Evolutionary conservation across 2,329 filamentous ascomycete genomes (phyloP), one percentile per base, ranked within the genome.

Genomic region (Penicillium sclerotigenum): DNA sequence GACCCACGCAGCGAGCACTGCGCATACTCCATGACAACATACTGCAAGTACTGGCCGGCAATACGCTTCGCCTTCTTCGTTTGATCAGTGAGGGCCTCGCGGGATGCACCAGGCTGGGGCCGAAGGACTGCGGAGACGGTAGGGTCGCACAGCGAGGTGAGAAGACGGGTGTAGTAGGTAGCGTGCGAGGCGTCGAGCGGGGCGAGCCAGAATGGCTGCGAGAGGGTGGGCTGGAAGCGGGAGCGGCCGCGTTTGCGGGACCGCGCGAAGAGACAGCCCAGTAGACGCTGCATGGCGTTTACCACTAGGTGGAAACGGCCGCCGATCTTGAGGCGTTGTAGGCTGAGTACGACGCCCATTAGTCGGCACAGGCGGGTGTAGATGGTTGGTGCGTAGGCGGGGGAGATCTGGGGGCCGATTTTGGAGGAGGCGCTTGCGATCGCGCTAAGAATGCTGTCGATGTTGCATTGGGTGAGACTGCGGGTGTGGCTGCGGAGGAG

Each of bases 91-190:
- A 87, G 77, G 1, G 74, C 74, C 63, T 77, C 74, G 43, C 73
- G 73, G 8, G 76, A 74, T 18, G 66, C 61, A 4, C 68, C 66
- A 5, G 64, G 57, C 26, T 71, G 69, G 7, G 70, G 68, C 16
- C 69, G 68, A 14, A 79, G 73, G 5, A 84, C 80, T 1, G 81
- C 79, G 0, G 81, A 83, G 43, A 83, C 79, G 0, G 84, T 83
- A 0, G 85, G 85, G 51, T 84, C 83, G 72, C 82, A 85, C 48
- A 87, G 78, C 0, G 82, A 80, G n/a, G 80, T 80, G 22, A 87
- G 76, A 9, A 87, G 71, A 10, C 82, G 79, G 1, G 81, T 77
- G 61, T 80, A 83, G 38, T 79, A 74, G 1, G 74, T 70, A 2
- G 80, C 80, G 55, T 81, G 80, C 18, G 74, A 71, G 16, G 73